Evolutionary conservation across 352 stramenopile genomes (phyloP).

Genomic region (Albugo candida): DNA sequence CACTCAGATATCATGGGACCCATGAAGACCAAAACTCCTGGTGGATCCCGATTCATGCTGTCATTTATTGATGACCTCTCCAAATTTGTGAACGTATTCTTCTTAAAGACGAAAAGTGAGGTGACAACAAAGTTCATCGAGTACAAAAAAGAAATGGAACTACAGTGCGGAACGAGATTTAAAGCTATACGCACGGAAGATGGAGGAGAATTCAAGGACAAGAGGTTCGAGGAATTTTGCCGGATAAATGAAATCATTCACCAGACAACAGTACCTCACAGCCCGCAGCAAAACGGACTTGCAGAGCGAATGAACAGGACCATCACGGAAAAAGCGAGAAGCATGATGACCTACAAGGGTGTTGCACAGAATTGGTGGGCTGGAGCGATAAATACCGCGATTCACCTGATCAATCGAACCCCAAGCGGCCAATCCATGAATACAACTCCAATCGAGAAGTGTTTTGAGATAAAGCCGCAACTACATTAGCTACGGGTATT

Average conservation of each 20-base stretch:
- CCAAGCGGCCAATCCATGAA: neutral
- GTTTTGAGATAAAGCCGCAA: conserved; percentile 2
- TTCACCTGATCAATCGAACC: conserved; percentile 13
- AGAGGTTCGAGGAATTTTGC: conserved; percentile 6
- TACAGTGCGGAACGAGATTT: conserved; percentile 7
- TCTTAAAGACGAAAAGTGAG: conserved; percentile 12
- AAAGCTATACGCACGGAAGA: conserved; percentile 15
- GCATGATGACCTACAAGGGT: conserved; percentile 5
- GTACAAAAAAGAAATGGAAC: conserved; percentile 8
- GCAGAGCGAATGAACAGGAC: conserved; percentile 13
- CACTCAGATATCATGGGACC: conserved; percentile 11
- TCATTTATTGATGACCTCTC: conserved; percentile 9
- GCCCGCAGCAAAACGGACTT: conserved; percentile 12
- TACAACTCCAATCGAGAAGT: conserved; percentile 11
- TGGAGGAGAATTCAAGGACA: conserved; percentile 12
- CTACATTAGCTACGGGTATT: conserved; percentile 4
- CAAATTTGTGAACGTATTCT: conserved; percentile 6
- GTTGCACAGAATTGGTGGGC: conserved; percentile 7
- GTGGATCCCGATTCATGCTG: conserved; percentile 5
- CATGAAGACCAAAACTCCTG: conserved; percentile 7
- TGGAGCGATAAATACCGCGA: conserved; percentile 9
- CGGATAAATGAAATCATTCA: conserved; percentile 10
- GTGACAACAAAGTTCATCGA: conserved; percentile 3
- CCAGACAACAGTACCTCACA: conserved; percentile 11
- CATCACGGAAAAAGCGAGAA: conserved; percentile 3